These are phyloP conservation scores for Pleurotus eryngii DNA, from an alignment of 768 basidiomycete species.

Conservation along the genomic window DNA sequence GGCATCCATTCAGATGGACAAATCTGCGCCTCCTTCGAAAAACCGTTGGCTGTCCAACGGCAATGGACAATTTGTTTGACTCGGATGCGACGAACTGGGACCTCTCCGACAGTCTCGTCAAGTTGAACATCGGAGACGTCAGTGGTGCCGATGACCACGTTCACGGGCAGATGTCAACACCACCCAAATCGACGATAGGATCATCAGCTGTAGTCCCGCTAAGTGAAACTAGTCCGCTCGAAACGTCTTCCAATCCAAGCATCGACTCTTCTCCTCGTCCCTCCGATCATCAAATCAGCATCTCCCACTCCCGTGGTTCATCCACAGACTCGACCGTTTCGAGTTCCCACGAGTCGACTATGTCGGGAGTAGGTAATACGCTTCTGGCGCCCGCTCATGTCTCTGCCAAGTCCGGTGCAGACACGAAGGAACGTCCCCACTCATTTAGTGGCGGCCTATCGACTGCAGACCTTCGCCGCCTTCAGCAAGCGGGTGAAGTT, in stretches of 20 bases:
- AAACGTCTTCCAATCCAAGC: slow-evolving; percentile 69
- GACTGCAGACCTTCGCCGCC: slow-evolving; percentile 66
- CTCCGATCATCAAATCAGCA: slow-evolving; percentile 61
- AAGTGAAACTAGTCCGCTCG: slow-evolving; percentile 67
- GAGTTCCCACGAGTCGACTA: slow-evolving; percentile 52
- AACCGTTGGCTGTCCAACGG: slow-evolving; percentile 65
- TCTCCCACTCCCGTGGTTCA: slow-evolving; percentile 77
- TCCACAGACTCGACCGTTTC: slow-evolving; percentile 74
- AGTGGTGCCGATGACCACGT: slow-evolving; percentile 42
- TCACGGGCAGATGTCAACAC: slow-evolving; percentile 55
- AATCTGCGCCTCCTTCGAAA: slow-evolving; percentile 35
- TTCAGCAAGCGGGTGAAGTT: slow-evolving; percentile 62
- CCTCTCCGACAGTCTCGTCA: slow-evolving; percentile 68
- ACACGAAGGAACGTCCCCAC: slow-evolving; percentile 75
- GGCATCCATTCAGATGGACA: slow-evolving; percentile 11
- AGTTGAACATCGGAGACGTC: slow-evolving; percentile 63
- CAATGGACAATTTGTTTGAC: slow-evolving; percentile 64
- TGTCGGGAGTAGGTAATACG: slow-evolving; percentile 53
- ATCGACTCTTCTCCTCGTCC: slow-evolving; percentile 70
- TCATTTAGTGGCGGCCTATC: slow-evolving; percentile 81
- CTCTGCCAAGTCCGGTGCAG: slow-evolving; percentile 51
- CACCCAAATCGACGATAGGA: slow-evolving; percentile 62
- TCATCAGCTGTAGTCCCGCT: slow-evolving; percentile 50
- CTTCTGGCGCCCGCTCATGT: slow-evolving; percentile 48
- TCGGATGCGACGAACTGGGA: slow-evolving; percentile 61